Conservation (phyloP, 345 rosid genomes). For the Crucihimalaya himalaica region DNA sequence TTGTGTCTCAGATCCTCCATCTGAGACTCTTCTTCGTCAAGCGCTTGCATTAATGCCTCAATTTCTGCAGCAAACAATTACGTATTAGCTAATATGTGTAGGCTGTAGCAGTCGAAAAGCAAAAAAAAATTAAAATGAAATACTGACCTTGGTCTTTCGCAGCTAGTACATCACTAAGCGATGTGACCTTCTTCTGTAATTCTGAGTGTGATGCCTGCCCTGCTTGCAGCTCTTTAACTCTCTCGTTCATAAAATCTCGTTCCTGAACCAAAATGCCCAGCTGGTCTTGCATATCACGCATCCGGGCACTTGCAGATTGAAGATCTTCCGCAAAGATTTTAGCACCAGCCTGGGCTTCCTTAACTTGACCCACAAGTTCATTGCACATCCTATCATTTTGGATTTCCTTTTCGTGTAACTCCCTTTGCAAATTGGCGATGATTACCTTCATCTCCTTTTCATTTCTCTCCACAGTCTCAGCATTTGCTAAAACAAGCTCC, state of each 20-base stretch:
- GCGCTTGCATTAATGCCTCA: slow-evolving; percentile 94
- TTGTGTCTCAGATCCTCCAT: slow-evolving; percentile 76
- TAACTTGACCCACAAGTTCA: slow-evolving; percentile 89
- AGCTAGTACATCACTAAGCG: slow-evolving; percentile 52
- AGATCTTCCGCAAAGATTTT: slow-evolving; percentile 60
- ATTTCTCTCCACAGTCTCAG: slow-evolving; percentile 51
- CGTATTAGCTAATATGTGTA: slow-evolving; percentile 19
- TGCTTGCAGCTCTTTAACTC: slow-evolving; percentile 61
- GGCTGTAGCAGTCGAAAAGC: not conserved
- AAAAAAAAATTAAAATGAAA: slow-evolving; percentile 24
- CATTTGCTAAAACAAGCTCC: slow-evolving; percentile 50
- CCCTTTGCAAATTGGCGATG: slow-evolving; percentile 73
- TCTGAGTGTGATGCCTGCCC: slow-evolving; percentile 51
- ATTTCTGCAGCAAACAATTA: slow-evolving; percentile 55
- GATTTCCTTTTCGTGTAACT: slow-evolving; percentile 90
- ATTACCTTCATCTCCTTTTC: slow-evolving; percentile 69
- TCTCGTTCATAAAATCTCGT: slow-evolving; percentile 52
- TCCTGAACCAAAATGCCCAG: slow-evolving; percentile 53
- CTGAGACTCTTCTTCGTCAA: slow-evolving; percentile 93
- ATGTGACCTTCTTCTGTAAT: slow-evolving; percentile 58
- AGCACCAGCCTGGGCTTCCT: slow-evolving; percentile 82
- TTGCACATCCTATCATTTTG: slow-evolving; percentile 75
- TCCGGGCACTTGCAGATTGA: slow-evolving; percentile 55
- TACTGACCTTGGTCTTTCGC: slow-evolving; percentile 85
- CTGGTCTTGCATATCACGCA: slow-evolving; percentile 62